phyloP scores from a whole-genome alignment of 2,329 filamentous ascomycete species.

The Claviceps quebecensis region DNA sequence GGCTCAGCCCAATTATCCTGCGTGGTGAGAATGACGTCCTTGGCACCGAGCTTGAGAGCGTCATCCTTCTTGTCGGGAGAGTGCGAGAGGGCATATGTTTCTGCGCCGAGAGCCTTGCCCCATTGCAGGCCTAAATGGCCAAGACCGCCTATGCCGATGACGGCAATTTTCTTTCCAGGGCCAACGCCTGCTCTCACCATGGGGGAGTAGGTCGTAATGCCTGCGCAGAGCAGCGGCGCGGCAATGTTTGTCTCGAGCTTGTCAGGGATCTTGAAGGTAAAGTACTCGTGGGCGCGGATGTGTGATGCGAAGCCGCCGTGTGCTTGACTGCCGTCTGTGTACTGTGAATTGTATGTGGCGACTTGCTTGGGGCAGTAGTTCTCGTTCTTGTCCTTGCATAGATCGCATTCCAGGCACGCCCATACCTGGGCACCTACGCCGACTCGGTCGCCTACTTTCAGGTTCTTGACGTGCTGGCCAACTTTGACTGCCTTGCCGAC shows the following conservation, averaged over 20 bases:
- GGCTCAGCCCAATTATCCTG: slow-evolving; percentile 44
- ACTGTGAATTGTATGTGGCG: slow-evolving; percentile 44
- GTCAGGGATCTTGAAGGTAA: slow-evolving; percentile 46
- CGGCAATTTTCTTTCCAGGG: slow-evolving; percentile 55
- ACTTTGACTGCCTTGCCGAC: slow-evolving; percentile 39
- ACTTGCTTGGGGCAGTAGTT: slow-evolving; percentile 35
- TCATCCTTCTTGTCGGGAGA: slow-evolving; percentile 43
- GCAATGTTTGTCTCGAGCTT: slow-evolving; percentile 31
- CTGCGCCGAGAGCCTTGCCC: slow-evolving; percentile 55
- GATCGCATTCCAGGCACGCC: slow-evolving; percentile 37
- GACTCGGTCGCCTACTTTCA: slow-evolving; percentile 49
- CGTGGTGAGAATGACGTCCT: slow-evolving; percentile 32
- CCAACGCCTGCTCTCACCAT: slow-evolving; percentile 53
- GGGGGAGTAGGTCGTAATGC: slow-evolving; percentile 60
- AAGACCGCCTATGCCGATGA: slow-evolving; percentile 59
- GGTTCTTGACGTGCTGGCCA: slow-evolving; percentile 28
- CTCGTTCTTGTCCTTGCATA: slow-evolving; percentile 34
- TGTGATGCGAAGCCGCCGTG: slow-evolving; percentile 50
- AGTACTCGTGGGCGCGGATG: slow-evolving; percentile 39
- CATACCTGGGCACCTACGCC: slow-evolving; percentile 48
- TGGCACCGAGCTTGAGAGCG: slow-evolving; percentile 47
- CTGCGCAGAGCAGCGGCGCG: slow-evolving; percentile 64
- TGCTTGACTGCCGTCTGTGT: slow-evolving; percentile 42
- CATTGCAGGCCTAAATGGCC: slow-evolving; percentile 62
- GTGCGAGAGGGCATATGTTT: slow-evolving; percentile 51